Evolutionary conservation across 768 basidiomycete species (phyloP), one percentile per base, ranked within the genome.

Genomic region (Suillus hirtellus): DNA sequence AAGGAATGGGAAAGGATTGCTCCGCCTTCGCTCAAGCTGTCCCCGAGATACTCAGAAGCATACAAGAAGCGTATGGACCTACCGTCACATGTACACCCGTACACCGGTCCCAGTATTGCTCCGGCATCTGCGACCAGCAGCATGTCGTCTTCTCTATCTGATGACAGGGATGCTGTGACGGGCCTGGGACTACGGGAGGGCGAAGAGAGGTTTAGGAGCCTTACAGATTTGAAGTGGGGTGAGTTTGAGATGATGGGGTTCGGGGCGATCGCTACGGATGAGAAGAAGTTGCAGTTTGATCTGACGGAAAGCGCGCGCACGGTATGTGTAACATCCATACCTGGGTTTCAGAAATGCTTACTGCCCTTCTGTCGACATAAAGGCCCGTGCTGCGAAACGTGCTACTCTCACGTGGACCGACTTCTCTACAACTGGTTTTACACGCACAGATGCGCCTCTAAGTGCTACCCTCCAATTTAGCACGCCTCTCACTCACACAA

Each of bases 201-300:
- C 14, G 89, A 89, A 65, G 90, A 89, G 62, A 81, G 88, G 12
- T 96, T 92, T 76, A 82, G 87, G 61, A 93, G 86, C 64, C 72
- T 96, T 67, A 91, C 93, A 0, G 93, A 96, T 63, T 77, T 95
- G 65, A 90, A 89, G 70, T 97, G 95, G 95, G 93, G 93, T 8
- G 88, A 92, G 72, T 98, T 97, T 70, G 93, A 96, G 79, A 77
- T 82, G 44, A 82, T 87, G 76, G 95, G 95, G 0, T 97, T 98
- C 65, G 84, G 85, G 8, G 79, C 78, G 17, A 71, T 81, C 37
- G 83, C 77, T 34, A 71, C 64, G 1, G 76, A 80, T 53, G 81
- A 86, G 66, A 90, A 87, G 76, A 92, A 92, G 75, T 81, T 99
- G 38, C 86, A 94, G 71, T 99, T 99, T 74, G 96, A 99, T 73